A percentile compares a stretch with the other conserved stretches of the same genome.
Evolutionary conservation across 495 filamentous ascomycete genomes (phyloP).

Genomic region (Penicillium longicatenatum): DNA sequence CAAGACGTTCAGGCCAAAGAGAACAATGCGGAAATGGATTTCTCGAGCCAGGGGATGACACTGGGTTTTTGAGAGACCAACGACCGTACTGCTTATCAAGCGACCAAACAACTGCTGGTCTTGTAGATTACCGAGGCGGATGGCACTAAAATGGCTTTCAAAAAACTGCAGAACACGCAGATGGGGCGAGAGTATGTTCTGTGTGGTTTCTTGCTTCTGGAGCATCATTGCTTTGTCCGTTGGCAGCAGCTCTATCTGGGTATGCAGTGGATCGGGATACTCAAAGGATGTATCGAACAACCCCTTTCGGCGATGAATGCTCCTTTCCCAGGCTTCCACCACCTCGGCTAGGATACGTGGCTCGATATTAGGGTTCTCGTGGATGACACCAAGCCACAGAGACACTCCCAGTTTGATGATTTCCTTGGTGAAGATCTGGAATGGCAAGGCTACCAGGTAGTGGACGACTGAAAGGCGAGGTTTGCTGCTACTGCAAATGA

Average conservation of each 20-base stretch:
- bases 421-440: slow-evolving; percentile 88
- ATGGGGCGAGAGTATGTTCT: slow-evolving; percentile 83
- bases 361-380: slow-evolving; percentile 90
- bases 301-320: slow-evolving; percentile 71
- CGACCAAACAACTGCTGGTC: slow-evolving; percentile 79
- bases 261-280: slow-evolving; percentile 81
- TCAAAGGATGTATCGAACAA: slow-evolving; percentile 75
- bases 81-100: slow-evolving; percentile 72
- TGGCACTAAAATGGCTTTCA: slow-evolving; percentile 90
- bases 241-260: slow-evolving; percentile 90
- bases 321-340: slow-evolving; percentile 82
- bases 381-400: slow-evolving; percentile 93
- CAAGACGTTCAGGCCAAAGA: slow-evolving; percentile 79
- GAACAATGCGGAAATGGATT: slow-evolving; percentile 81
- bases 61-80: slow-evolving; percentile 66
- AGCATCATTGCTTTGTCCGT: slow-evolving; percentile 77
- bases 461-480: slow-evolving; percentile 77
- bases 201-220: slow-evolving; percentile 72
- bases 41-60: slow-evolving; percentile 88
- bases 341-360: slow-evolving; percentile 80
- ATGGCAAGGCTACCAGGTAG: slow-evolving; percentile 87
- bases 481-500: slow-evolving; percentile 73
- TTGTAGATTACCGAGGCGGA: slow-evolving; percentile 75
- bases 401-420: slow-evolving; percentile 94
- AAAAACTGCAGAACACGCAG: slow-evolving; percentile 84